Evolutionary conservation across 768 basidiomycete species (phyloP).

Genomic region (Psilocybe subaeruginosa): DNA sequence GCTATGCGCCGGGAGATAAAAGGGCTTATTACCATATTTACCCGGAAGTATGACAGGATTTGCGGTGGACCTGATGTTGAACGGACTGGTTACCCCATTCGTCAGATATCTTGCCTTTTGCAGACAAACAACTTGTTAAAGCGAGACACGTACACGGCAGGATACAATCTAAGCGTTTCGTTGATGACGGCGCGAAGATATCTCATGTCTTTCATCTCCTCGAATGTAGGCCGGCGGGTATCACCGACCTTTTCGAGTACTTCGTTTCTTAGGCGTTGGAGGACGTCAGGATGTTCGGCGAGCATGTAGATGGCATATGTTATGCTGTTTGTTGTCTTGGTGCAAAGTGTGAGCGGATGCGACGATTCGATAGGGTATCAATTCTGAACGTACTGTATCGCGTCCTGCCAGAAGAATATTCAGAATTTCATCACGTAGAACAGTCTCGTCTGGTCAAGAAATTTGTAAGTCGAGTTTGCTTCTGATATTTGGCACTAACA

Average conservation of each 20-base stretch:
- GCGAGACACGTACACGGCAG: slow-evolving; percentile 43
- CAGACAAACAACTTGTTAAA: neutral
- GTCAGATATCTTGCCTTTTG: neutral
- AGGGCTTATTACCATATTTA: slow-evolving; percentile 33
- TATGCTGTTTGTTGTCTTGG: slow-evolving; percentile 50
- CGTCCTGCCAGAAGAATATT: slow-evolving; percentile 58
- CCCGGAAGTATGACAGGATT: slow-evolving; percentile 27
- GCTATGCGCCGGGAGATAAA: slow-evolving; percentile 37
- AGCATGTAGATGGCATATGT: slow-evolving; percentile 61
- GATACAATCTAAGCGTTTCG: slow-evolving; percentile 57
- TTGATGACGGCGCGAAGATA: slow-evolving; percentile 62
- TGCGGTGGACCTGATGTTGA: slow-evolving; percentile 31
- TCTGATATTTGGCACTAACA: neutral
- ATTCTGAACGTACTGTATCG: slow-evolving; percentile 43
- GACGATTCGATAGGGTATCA: neutral
- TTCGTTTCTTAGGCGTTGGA: slow-evolving; percentile 50
- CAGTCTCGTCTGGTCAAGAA: slow-evolving; percentile 34
- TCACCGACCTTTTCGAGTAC: slow-evolving; percentile 48
- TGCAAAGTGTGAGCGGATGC: neutral
- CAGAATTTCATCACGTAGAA: slow-evolving; percentile 47
- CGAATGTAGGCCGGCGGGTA: slow-evolving; percentile 49
- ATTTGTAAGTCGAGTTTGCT: neutral
- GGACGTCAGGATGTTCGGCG: slow-evolving; percentile 50
- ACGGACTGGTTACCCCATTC: slow-evolving; percentile 29
- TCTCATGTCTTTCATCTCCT: slow-evolving; percentile 59